A percentile compares a stretch with the other conserved stretches of the same genome.
phyloP scores from a whole-genome alignment of 2,329 filamentous ascomycete genomes.

The Fusarium stilboides region DNA sequence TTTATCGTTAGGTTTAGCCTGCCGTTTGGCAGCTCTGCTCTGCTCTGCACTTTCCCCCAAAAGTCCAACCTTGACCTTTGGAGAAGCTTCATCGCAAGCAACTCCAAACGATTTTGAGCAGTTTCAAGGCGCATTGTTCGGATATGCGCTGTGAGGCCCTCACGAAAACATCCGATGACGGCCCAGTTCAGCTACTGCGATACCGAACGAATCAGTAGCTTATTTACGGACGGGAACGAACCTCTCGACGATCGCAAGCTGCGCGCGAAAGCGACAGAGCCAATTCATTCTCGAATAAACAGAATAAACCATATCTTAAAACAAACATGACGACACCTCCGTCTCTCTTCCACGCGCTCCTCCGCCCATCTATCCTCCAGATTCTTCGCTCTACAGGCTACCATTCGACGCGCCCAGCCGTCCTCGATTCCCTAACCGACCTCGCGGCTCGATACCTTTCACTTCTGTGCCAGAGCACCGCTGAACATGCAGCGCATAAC shows the following conservation, averaged over 20 bases:
- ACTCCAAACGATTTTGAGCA: conserved; percentile 13
- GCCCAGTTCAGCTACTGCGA: conserved; percentile 46
- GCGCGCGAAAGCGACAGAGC: conserved; percentile 1
- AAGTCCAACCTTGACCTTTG: conserved; percentile 20
- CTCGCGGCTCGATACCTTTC: conserved; percentile 86
- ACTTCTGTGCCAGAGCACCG: conserved; percentile 80
- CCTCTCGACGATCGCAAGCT: conserved; percentile 11
- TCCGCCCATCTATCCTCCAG: conserved; percentile 90
- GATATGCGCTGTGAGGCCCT: conserved; percentile 52
- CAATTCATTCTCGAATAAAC: conserved; percentile 7
- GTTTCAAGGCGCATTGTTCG: conserved; percentile 36
- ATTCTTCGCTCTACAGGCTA: conserved; percentile 94
- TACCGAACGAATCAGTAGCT: conserved; percentile 46
- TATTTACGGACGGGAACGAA: conserved; percentile 13
- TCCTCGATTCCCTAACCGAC: conserved; percentile 90
- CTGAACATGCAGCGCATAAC: conserved; percentile 78
- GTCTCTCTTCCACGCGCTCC: conserved; percentile 78
- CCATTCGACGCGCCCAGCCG: conserved; percentile 83
- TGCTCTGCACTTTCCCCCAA: conserved; percentile 33
- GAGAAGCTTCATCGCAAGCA: conserved; percentile 25
- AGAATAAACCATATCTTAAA: neutral
- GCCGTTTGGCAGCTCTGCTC: conserved; percentile 29
- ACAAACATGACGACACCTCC: conserved; percentile 62
- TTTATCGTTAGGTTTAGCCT: conserved; percentile 30
- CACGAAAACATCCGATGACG: conserved; percentile 50